A percentile compares a stretch with the other conserved stretches of the same genome.
These are phyloP conservation scores for Fusarium staphyleae DNA, from an alignment of 2,329 filamentous ascomycete species.

Conservation along the genomic window DNA sequence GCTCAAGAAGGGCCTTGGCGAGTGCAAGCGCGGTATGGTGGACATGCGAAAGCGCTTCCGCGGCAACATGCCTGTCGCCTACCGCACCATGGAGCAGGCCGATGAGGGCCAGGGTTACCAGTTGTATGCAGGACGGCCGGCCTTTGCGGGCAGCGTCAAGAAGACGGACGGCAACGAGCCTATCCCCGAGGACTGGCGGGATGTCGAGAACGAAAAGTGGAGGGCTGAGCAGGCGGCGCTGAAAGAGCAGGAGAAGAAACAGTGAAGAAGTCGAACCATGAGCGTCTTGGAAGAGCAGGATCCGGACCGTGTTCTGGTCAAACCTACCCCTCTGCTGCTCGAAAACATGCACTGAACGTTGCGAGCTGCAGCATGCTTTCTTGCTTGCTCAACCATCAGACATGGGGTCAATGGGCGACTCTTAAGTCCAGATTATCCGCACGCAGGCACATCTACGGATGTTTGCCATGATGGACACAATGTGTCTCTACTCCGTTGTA, in stretches of 20 bases:
- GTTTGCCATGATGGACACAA: conserved; percentile 1
- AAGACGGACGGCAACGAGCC: conserved; percentile 73
- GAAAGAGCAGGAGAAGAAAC: conserved; percentile 38
- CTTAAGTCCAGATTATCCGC: background rate
- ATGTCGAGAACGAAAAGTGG: conserved; percentile 69
- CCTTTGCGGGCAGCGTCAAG: conserved; percentile 69
- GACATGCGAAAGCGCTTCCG: conserved; percentile 99
- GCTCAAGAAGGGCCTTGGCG: conserved; percentile 88
- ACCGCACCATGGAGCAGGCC: conserved; percentile 62
- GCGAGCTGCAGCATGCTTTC: no score
- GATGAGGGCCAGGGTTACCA: conserved; percentile 70
- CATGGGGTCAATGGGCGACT: background rate
- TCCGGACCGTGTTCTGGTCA: no score
- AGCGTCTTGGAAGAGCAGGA: background rate
- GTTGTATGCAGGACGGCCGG: conserved; percentile 79
- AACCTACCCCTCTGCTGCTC: background rate
- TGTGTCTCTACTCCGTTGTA: background rate
- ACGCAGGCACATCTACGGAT: background rate
- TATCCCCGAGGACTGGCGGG: conserved; percentile 66
- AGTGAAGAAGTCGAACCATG: conserved; percentile 21
- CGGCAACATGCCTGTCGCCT: conserved; percentile 85
- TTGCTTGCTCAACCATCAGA: background rate
- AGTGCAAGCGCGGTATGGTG: conserved; percentile 95
- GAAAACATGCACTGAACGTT: no score
- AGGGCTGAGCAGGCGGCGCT: conserved; percentile 44